Base-by-base conservation (phyloP, 768 basidiomycete genomes). In the Rhizopogon sp. region DNA sequence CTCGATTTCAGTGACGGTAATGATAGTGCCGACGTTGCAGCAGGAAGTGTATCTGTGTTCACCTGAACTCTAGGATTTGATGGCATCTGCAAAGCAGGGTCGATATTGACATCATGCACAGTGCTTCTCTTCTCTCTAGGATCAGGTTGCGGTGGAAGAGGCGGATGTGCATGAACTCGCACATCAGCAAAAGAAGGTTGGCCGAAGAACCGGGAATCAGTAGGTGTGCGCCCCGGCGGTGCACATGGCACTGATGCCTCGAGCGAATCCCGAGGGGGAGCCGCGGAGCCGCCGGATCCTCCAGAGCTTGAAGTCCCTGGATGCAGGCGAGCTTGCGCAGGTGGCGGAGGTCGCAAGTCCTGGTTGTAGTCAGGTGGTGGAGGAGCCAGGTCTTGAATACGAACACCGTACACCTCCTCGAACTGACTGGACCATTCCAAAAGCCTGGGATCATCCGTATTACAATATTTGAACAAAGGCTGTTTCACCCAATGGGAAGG, bases 1-100 rank as follows among this genome's bases (percentile, higher is more conserved):
- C 85, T 87, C 33, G 83, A 81, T 69, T 88, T 89, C 52, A 90
- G 72, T 39, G 88, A 89, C 33, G 88, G 88, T 56, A 90, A 69
- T 17, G 84, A 81, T 59, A 72, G 78, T 33, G 64, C 65, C 40
- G 57, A 50, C 14, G 42, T 50, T 65, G 59, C 66, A 60, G 35
- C 64, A 62, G 31, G 57, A 54, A 25, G 62, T 55, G 51, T 54
- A 57, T 13, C 59, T 53, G 43, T 58, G 54, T 41, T 53, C 42
- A 50, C 60, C 55, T 57, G 64, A 52, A 55, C 31, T 42, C 62
- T 61, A 39, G 57, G 46, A 59, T 61, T 65, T 50, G 59, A 58
- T 55, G 57, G 57, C 43, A 11, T 54, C 44, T 70, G 69, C 17
- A 70, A 65, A n/a, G 60, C 57, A 35, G 69, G 69, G 55, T 70